Conservation (phyloP, 2,329 filamentous ascomycete species). For the Ophiostoma piceae region DNA sequence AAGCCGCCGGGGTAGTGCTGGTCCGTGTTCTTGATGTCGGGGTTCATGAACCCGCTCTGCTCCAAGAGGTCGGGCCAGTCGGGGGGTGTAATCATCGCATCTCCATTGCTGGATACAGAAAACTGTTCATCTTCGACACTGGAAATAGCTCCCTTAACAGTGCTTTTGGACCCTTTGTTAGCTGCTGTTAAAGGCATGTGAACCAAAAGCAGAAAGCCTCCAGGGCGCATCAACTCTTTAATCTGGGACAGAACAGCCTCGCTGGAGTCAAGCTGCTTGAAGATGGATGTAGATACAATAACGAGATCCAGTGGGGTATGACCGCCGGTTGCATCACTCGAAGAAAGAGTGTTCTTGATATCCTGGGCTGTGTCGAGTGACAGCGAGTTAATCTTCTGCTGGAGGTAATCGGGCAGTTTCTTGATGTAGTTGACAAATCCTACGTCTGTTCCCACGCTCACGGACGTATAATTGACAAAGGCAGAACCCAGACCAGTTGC, state of each 20-base stretch:
- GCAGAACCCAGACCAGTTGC: conserved; percentile 33
- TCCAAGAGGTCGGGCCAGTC: conserved; percentile 36
- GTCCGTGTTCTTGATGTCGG: conserved; percentile 32
- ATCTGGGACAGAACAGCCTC: conserved; percentile 26
- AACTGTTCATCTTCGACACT: background rate
- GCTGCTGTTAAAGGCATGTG: conserved; percentile 26
- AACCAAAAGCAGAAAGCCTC: conserved; percentile 34
- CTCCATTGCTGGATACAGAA: background rate
- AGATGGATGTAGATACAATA: conserved; percentile 29
- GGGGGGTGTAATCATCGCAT: conserved; percentile 30
- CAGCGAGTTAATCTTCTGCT: background rate
- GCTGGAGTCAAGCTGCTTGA: conserved; percentile 18
- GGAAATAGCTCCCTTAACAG: too few relatives aligned
- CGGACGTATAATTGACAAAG: conserved; percentile 28
- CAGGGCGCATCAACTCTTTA: conserved; percentile 30
- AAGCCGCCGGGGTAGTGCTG: conserved; percentile 35
- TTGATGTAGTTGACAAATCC: background rate
- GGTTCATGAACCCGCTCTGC: conserved; percentile 33
- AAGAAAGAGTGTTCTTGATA: background rate
- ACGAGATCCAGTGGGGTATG: conserved; percentile 30
- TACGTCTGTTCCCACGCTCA: background rate
- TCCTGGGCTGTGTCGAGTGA: background rate
- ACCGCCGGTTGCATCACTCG: background rate
- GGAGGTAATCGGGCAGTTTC: background rate
- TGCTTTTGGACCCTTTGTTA: background rate